Base-by-base conservation (phyloP, 192 early-diverging fungal genomes). In the Helicostylum pulchrum region DNA sequence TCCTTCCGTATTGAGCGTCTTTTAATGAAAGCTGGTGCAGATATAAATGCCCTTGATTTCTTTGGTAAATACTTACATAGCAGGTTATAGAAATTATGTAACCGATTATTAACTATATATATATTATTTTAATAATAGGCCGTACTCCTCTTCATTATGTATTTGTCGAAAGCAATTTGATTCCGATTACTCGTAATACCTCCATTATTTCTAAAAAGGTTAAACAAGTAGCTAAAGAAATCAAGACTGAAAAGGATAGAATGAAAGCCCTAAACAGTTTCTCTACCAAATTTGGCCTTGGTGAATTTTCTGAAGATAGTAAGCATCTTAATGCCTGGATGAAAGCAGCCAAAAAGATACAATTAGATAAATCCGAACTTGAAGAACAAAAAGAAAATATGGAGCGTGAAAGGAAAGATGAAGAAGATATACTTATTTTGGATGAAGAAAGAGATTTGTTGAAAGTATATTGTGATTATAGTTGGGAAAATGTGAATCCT, bases 91-190 rank as follows among this genome's bases (percentile, higher is more conserved):
- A 62, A 62, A 48, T 36, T 19, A 10, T 6, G 15, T 21, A 4
- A 36, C 26, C 0, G 26, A 9, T 53, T 10, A 39, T 8, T 43
- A 36, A 8, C 6, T 12, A 17, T 30, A 47, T 23, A 14, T 43
- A 26, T 26, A 2, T 26, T 26, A 26, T 26, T 26, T 26, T 26
- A 26, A 26, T 26, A 56, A 9, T 66, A 74, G 81, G 81, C 0
- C 68, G 81, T 17, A 77, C 79, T 12, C 73, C 81, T 12, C 59
- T 85, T 7, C 83, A 85, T 53, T 73, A 82, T 39, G 74, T 75
- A 10, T 85, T 82, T 58, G 55, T 73, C 11, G 67, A 64, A 7
- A 32, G 77, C 15, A 51, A 61, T 23, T 44, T 32, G 1, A 74
- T 85, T 36, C 83, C 83, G 1, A 50, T 60, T 3, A 83, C 80